Evolutionary conservation across 306 rosid species (phyloP).

Genomic region (Carpinus viminea): DNA sequence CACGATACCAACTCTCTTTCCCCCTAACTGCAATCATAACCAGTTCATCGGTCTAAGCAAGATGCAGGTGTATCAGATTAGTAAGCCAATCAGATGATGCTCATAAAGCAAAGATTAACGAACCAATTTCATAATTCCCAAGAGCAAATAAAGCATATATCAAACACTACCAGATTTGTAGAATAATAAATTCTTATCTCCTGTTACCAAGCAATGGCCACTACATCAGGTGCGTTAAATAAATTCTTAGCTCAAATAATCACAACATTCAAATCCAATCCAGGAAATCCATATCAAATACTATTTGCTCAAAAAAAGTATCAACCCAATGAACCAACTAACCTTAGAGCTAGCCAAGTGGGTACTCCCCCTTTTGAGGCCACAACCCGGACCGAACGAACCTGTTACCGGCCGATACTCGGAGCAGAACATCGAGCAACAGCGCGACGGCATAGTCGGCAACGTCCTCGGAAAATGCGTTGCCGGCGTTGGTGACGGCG

Average conservation of each 20-base stretch:
- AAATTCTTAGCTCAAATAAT: too few relatives aligned
- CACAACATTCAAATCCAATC: not conserved
- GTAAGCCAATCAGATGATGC: not conserved
- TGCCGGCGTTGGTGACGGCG: constrained; percentile 23
- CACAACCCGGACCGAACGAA: constrained; percentile 13
- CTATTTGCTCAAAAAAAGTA: not conserved
- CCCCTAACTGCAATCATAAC: constrained; percentile 18
- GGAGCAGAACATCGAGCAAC: constrained; percentile 16
- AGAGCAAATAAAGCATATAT: too few relatives aligned
- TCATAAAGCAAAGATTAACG: too few relatives aligned
- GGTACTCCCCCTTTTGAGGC: constrained; percentile 19
- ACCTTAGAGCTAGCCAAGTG: constrained; percentile 24
- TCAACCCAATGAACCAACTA: not conserved
- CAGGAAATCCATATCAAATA: not conserved
- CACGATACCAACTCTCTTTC: constrained; percentile 26
- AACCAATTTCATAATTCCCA: too few relatives aligned
- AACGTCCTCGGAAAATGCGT: constrained; percentile 8
- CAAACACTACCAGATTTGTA: too few relatives aligned
- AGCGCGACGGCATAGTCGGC: constrained; percentile 27
- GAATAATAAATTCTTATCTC: too few relatives aligned
- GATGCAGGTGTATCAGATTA: not conserved
- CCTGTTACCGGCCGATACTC: constrained; percentile 14
- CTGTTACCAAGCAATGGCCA: too few relatives aligned
- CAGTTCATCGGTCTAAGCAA: not conserved
- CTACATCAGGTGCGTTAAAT: too few relatives aligned